These are phyloP conservation scores for Penicillium crystallinum DNA, from an alignment of 495 filamentous ascomycete genomes.

Conservation along the genomic window DNA sequence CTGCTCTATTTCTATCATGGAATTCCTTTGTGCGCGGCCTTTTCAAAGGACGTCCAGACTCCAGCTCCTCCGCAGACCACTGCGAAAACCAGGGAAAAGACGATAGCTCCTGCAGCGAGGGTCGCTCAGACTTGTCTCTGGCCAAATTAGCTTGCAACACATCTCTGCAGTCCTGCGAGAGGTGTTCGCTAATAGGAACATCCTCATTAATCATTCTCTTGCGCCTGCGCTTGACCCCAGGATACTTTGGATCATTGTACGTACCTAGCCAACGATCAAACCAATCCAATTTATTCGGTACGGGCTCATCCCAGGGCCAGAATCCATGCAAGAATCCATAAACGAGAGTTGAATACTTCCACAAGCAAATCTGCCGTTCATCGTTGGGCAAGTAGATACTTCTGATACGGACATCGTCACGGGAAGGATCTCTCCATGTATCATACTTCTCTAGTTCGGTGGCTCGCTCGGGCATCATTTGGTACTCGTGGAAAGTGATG, in stretches of 20 bases:
- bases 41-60: constrained; percentile 4
- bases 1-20: neutral
- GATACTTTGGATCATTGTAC: neutral
- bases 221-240: constrained; percentile 4
- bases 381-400: constrained; percentile 4
- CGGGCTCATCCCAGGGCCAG: constrained; percentile 22
- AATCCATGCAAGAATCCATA: constrained; percentile 24
- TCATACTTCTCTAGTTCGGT: neutral
- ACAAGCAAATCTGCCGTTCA: constrained; percentile 6
- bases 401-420: neutral
- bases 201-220: constrained; percentile 13
- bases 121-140: constrained; percentile 12
- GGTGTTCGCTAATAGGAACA: constrained; percentile 12
- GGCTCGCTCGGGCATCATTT: constrained; percentile 19
- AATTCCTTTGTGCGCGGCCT: constrained; percentile 9
- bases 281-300: neutral
- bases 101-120: constrained; percentile 10
- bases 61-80: constrained; percentile 12
- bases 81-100: constrained; percentile 21
- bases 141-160: constrained; percentile 18
- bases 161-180: constrained; percentile 26
- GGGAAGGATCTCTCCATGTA: neutral
- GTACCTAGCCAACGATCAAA: neutral
- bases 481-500: constrained; percentile 20
- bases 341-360: constrained; percentile 19